Conservation (phyloP, 768 basidiomycete genomes). For the Mycena chlorophos region DNA sequence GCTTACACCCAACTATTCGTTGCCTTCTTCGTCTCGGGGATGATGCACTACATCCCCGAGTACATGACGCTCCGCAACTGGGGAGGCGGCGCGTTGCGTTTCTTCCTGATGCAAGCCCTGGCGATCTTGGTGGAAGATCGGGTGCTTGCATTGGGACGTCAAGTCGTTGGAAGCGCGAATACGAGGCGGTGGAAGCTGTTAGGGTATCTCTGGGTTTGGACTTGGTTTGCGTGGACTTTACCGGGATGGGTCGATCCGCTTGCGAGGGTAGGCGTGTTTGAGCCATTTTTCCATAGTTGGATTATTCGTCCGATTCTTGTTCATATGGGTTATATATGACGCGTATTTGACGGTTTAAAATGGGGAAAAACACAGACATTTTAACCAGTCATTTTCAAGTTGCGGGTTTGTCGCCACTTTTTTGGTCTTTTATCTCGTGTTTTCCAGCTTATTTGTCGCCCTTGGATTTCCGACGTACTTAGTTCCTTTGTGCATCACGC, state of each 20-base stretch:
- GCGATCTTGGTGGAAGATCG: conserved; percentile 32
- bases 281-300: neutral
- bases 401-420: no score
- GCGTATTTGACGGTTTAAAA: no score
- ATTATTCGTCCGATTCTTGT: neutral
- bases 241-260: conserved; percentile 23
- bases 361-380: no score
- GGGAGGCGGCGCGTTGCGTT: conserved; percentile 30
- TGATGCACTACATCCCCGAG: conserved; percentile 36
- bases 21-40: conserved; percentile 35
- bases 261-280: conserved; percentile 7
- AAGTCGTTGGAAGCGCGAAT: conserved; percentile 6
- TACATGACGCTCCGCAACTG: conserved; percentile 30
- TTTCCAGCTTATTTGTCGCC: no score
- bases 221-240: conserved; percentile 31
- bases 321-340: no score
- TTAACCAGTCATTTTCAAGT: no score
- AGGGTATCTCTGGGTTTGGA: conserved; percentile 31
- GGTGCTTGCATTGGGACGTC: conserved; percentile 17
- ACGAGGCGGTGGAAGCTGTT: conserved; percentile 17
- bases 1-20: conserved; percentile 15
- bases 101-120: conserved; percentile 37
- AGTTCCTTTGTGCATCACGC: no score
- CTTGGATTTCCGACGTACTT: no score
- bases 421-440: no score